Percentiles rank a stretch among this genome's conserved stretches.
These are phyloP conservation scores for Hypoxylon sp. DNA, from an alignment of 2,329 filamentous ascomycete genomes.

Conservation along the genomic window DNA sequence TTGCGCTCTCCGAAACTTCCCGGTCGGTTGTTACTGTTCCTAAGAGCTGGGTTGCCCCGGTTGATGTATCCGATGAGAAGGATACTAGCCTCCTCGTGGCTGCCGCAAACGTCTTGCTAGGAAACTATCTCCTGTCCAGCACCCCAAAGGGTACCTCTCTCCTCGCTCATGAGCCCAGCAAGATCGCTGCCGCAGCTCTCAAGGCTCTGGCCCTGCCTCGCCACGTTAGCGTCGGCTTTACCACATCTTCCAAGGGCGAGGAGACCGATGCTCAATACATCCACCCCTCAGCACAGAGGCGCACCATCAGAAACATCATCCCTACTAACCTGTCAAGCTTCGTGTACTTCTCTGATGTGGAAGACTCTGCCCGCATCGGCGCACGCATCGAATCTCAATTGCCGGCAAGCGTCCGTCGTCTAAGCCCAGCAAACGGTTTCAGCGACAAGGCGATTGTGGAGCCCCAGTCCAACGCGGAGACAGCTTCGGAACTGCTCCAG, in stretches of 20 bases:
- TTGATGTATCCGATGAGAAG: slow-evolving; percentile 20
- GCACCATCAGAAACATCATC: slow-evolving; percentile 12
- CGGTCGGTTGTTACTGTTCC: slow-evolving; percentile 30
- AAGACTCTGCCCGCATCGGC: slow-evolving; percentile 7
- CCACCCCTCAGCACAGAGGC: slow-evolving; percentile 11
- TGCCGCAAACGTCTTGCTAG: slow-evolving; percentile 26
- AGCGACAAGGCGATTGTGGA: slow-evolving; percentile 14
- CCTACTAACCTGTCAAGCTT: slow-evolving; percentile 8
- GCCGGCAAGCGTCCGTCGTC: not conserved
- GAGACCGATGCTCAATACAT: slow-evolving; percentile 9
- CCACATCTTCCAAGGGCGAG: slow-evolving; percentile 11
- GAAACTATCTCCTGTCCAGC: slow-evolving; percentile 14
- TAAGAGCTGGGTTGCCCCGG: slow-evolving; percentile 14
- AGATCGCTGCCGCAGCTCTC: slow-evolving; percentile 5
- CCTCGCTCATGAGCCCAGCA: slow-evolving; percentile 29
- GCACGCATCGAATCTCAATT: slow-evolving; percentile 6
- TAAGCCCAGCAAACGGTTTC: slow-evolving; percentile 8
- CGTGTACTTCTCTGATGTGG: slow-evolving; percentile 8
- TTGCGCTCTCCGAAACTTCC: slow-evolving; percentile 24
- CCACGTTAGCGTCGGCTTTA: slow-evolving; percentile 10
- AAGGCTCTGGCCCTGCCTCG: slow-evolving; percentile 1
- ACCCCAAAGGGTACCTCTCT: slow-evolving; percentile 22
- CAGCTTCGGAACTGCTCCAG: slow-evolving; percentile 3
- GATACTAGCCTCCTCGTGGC: slow-evolving; percentile 19
- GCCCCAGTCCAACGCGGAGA: slow-evolving; percentile 4